Evolutionary conservation across 208 protist species (phyloP).

Genomic region (Sergeia podlipaevii): DNA sequence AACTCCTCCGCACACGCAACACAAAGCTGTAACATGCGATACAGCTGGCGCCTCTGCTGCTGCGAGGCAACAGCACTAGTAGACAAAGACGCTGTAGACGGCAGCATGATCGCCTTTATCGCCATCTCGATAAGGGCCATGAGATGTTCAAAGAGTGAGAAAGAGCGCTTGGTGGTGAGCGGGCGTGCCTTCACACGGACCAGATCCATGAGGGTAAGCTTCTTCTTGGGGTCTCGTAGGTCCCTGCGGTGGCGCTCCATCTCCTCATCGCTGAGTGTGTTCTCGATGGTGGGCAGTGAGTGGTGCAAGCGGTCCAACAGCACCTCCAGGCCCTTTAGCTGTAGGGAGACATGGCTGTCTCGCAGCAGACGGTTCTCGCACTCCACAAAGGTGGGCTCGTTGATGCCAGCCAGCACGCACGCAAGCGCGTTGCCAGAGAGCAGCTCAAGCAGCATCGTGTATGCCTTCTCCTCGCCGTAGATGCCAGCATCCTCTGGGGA

Average conservation of each 20-base stretch:
- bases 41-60: conserved; percentile 12
- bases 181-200: conserved; percentile 82
- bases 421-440: conserved; percentile 87
- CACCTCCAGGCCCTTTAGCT: conserved; percentile 82
- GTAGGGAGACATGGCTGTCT: conserved; percentile 47
- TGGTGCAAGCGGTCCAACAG: conserved; percentile 87
- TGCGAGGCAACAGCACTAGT: not conserved
- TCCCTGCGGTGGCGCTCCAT: conserved; percentile 66
- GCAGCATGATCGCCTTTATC: conserved; percentile 1
- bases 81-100: not conserved
- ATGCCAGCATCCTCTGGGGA: conserved; percentile 4
- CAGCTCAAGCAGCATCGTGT: conserved; percentile 81
- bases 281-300: conserved; percentile 80
- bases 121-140: conserved; percentile 29
- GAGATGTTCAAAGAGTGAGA: conserved; percentile 57
- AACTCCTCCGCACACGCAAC: conserved; percentile 79
- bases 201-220: conserved; percentile 72
- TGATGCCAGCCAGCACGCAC: conserved; percentile 87
- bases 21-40: conserved; percentile 39
- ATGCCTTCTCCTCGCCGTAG: conserved; percentile 62
- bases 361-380: conserved; percentile 71
- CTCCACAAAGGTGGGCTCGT: conserved; percentile 83
- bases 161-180: conserved; percentile 79
- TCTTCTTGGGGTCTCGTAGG: conserved; percentile 75
- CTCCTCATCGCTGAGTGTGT: conserved; percentile 73